A percentile compares a stretch with the other conserved stretches of the same genome.
Conservation (phyloP, 345 rosid species). For the Camelina sativa region DNA sequence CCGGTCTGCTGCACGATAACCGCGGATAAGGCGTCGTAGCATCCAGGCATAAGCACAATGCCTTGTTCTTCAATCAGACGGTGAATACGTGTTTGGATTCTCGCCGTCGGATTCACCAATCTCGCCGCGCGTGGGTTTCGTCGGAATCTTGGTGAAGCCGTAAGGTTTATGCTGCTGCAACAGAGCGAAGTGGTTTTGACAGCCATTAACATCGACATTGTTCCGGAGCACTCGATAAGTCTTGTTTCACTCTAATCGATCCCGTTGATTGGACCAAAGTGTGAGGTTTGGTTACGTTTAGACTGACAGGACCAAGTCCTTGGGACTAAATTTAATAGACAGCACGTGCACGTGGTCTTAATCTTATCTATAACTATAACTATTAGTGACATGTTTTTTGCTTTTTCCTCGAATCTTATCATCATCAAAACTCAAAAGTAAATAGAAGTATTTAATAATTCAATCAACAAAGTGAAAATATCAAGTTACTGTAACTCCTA, state of each 20-base stretch:
- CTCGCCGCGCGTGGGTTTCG: constrained; percentile 17
- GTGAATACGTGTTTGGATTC: constrained; percentile 51
- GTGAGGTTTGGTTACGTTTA: background rate
- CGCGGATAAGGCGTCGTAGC: constrained; percentile 60
- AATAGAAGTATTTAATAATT: too few relatives aligned
- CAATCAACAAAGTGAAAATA: too few relatives aligned
- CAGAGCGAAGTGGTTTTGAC: constrained; percentile 34
- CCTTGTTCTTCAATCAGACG: constrained; percentile 55
- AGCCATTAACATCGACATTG: constrained; percentile 39
- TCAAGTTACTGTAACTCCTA: too few relatives aligned
- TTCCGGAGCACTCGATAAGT: constrained; percentile 1
- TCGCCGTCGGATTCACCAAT: constrained; percentile 41
- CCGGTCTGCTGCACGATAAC: constrained; percentile 51
- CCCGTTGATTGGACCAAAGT: background rate
- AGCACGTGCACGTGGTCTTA: background rate
- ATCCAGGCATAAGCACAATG: constrained; percentile 54
- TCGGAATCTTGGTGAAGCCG: constrained; percentile 18
- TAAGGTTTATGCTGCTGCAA: constrained; percentile 14
- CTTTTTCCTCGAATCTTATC: too few relatives aligned
- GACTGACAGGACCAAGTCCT: background rate
- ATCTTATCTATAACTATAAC: too few relatives aligned
- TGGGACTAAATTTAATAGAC: background rate
- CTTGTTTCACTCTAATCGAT: background rate
- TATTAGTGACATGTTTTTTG: too few relatives aligned
- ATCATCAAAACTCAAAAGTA: too few relatives aligned